These are phyloP conservation scores for Paecilomyces sp. DNA, from an alignment of 2,329 filamentous ascomycete species.

Conservation along the genomic window DNA sequence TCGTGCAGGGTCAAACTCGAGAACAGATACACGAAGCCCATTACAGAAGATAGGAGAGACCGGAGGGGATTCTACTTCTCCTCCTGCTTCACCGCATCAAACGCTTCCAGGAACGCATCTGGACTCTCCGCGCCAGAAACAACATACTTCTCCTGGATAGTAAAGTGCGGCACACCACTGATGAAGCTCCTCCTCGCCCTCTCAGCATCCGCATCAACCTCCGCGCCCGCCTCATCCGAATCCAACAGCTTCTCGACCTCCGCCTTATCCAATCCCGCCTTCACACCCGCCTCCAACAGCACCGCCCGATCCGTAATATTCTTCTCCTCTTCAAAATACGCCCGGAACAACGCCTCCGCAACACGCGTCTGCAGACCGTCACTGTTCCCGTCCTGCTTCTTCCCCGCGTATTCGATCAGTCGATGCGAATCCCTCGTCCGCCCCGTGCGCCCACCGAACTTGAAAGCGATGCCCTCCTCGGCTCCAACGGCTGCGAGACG, in stretches of 20 bases:
- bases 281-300: conserved; percentile 46
- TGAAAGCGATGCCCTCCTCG: conserved; percentile 65
- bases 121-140: conserved; percentile 67
- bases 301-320: conserved; percentile 55
- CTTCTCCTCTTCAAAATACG: conserved; percentile 59
- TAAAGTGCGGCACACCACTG: conserved; percentile 67
- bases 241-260: conserved; percentile 51
- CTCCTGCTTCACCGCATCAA: conserved; percentile 52
- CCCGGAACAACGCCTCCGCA: conserved; percentile 56
- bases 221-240: conserved; percentile 47
- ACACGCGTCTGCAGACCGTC: conserved; percentile 51
- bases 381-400: conserved; percentile 33
- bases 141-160: conserved; percentile 60
- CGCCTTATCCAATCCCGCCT: conserved; percentile 46
- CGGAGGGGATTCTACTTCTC: background rate
- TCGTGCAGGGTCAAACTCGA: no score
- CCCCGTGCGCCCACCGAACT: conserved; percentile 63
- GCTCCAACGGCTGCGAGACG: conserved; percentile 54
- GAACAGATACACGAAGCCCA: no score
- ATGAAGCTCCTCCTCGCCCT: conserved; percentile 49
- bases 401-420: conserved; percentile 61
- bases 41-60: background rate
- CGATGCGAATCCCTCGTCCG: conserved; percentile 76
- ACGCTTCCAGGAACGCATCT: conserved; percentile 57
- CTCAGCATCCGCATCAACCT: conserved; percentile 52